Percentiles rank a stretch among this genome's conserved stretches.
phyloP scores from a whole-genome alignment of 306 rosid genomes.

The Sicyos edulis region DNA sequence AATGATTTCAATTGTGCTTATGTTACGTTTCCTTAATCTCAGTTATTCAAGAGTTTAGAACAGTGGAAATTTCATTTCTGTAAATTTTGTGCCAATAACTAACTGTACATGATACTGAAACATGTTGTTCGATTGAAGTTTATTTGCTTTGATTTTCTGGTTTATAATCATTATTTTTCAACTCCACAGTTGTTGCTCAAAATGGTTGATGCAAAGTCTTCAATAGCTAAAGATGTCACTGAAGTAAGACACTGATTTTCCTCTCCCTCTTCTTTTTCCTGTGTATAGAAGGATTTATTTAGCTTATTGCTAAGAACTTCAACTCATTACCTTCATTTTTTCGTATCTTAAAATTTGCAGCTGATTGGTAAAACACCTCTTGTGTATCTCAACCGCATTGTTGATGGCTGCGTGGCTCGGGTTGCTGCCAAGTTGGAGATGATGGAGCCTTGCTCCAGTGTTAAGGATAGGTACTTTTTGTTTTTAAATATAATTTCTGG shows the following conservation, averaged over 20 bases:
- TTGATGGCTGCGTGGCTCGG: slow-evolving; percentile 62
- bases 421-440: slow-evolving; percentile 89
- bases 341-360: slow-evolving; percentile 33
- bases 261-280: neutral
- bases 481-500: slow-evolving; percentile 12
- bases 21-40: neutral
- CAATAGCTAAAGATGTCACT: slow-evolving; percentile 73
- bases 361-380: slow-evolving; percentile 75
- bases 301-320: neutral
- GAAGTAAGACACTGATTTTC: slow-evolving; percentile 46
- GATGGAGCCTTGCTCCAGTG: slow-evolving; percentile 98
- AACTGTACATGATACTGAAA: neutral
- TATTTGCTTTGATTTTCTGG: neutral
- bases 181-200: slow-evolving; percentile 34
- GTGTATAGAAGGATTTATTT: neutral
- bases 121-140: neutral
- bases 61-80: neutral
- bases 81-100: neutral
- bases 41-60: neutral
- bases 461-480: slow-evolving; percentile 72
- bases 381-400: slow-evolving; percentile 75
- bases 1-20: neutral
- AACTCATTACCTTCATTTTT: neutral
- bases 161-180: slow-evolving; percentile 7
- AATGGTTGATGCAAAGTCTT: slow-evolving; percentile 64